phyloP scores from a whole-genome alignment of 140 eudicot species.

The Cichorium intybus region DNA sequence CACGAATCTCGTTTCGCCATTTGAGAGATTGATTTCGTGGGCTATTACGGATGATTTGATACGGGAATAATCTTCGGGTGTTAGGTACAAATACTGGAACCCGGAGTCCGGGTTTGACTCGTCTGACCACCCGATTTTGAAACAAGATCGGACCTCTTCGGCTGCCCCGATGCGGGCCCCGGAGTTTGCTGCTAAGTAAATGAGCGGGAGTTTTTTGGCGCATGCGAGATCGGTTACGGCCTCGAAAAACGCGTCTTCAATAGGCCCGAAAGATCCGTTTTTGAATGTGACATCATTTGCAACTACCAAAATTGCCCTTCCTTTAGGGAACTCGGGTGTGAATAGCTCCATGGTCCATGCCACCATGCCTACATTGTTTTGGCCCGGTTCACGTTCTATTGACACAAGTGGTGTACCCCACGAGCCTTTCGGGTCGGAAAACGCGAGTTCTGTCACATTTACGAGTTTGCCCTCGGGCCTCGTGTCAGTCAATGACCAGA shows the following conservation, averaged over 20 bases:
- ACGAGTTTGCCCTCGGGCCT: slow-evolving; percentile 52
- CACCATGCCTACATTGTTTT: slow-evolving; percentile 94
- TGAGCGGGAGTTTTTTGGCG: slow-evolving; percentile 71
- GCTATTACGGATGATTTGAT: slow-evolving; percentile 83
- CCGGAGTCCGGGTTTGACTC: slow-evolving; percentile 87
- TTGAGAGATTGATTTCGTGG: slow-evolving; percentile 63
- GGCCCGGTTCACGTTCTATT: slow-evolving; percentile 70
- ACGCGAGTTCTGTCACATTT: slow-evolving; percentile 58
- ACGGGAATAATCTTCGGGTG: slow-evolving; percentile 69
- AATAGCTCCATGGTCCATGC: slow-evolving; percentile 94
- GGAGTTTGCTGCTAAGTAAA: slow-evolving; percentile 95
- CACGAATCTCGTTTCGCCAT: slow-evolving; percentile 76
- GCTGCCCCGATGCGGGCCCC: slow-evolving; percentile 98
- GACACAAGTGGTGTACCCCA: slow-evolving; percentile 81
- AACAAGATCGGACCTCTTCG: slow-evolving; percentile 95
- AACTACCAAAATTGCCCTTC: slow-evolving; percentile 74
- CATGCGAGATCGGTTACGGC: slow-evolving; percentile 92
- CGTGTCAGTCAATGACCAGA: slow-evolving; percentile 53
- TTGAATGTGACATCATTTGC: slow-evolving; percentile 87
- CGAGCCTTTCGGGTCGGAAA: slow-evolving; percentile 62
- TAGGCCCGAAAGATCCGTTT: slow-evolving; percentile 96
- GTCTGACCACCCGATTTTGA: slow-evolving; percentile 95
- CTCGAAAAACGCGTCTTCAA: slow-evolving; percentile 89
- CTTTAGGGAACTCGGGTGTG: slow-evolving; percentile 94
- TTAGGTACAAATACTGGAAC: slow-evolving; percentile 81